A percentile compares a stretch with the other conserved stretches of the same genome.
Conservation (phyloP, 306 rosid genomes). For the Hippophae gyantsensis region DNA sequence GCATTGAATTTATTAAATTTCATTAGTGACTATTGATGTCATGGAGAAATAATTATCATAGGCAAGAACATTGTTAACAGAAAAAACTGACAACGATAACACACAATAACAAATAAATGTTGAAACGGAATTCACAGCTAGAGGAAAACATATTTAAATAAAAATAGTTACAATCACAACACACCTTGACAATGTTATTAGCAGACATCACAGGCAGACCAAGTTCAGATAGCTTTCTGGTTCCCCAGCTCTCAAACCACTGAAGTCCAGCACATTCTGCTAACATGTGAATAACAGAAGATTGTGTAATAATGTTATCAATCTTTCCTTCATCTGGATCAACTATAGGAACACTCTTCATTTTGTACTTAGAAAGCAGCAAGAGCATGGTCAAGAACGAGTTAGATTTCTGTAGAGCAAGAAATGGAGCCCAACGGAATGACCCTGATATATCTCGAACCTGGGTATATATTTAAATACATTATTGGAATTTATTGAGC, state of each 20-base stretch:
- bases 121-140: too few species aligned
- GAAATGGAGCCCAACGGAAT: slow-evolving; percentile 99
- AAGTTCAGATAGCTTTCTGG: slow-evolving; percentile 61
- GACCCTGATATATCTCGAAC: slow-evolving; percentile 89
- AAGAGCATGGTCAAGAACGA: slow-evolving; percentile 90
- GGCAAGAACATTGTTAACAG: too few species aligned
- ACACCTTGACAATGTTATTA: slow-evolving; percentile 52
- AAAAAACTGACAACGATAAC: too few species aligned
- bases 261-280: slow-evolving; percentile 94
- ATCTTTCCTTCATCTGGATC: slow-evolving; percentile 75
- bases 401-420: slow-evolving; percentile 80
- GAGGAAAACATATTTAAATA: background rate
- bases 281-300: slow-evolving; percentile 95
- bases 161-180: background rate
- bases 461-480: slow-evolving; percentile 27
- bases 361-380: slow-evolving; percentile 92
- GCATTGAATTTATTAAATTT: too few species aligned
- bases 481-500: background rate
- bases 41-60: too few species aligned
- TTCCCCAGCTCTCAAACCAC: slow-evolving; percentile 99
- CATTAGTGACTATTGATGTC: too few species aligned
- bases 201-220: slow-evolving; percentile 73
- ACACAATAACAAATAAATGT: too few species aligned
- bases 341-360: slow-evolving; percentile 91
- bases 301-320: slow-evolving; percentile 78